Evolutionary conservation across 1,284 basidiomycete genomes (phyloP), one percentile per base, ranked within the genome.

Genomic region (Exsudoporus floridanus): DNA sequence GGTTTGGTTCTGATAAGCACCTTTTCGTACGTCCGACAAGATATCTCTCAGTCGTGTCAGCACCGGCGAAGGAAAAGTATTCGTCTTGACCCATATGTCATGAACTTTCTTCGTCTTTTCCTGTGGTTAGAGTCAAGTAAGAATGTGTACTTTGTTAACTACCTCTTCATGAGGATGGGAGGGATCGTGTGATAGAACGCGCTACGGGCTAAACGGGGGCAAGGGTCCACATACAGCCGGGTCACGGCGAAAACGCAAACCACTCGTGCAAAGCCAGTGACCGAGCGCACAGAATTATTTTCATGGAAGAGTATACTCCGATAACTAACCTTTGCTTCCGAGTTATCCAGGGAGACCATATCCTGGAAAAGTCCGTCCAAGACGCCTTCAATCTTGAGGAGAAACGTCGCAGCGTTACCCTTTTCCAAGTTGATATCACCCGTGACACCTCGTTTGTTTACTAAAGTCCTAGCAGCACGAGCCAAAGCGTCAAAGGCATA

Each of bases 21-120:
- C 90, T 90, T 90, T 83, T 78, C 74, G 77, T 66, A 74, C 74
- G 69, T 76, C 79, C 72, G 80, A 80, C 72, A 88, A 71, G 68
- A 86, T 73, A 69, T 83, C 80, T 70, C 76, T 74, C 70, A 92
- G 75, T 62, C 81, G 84, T 56, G 81, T 74, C 64, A 92, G 74
- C 60, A 89, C 80, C 60, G 77, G 67, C 60, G 84, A 67, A 53
- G 91, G 86, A 74, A 97, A 97, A 43, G 94, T 94, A 72, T 77
- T 82, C 56, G 84, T 83, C 73, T 93, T 94, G 66, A 80, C 81
- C 94, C 94, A 97, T 64, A 97, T 96, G 73, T 96, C 94, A 73
- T 94, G 81, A 65, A 97, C 85, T 75, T 96, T 97, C 78, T 88
- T 88, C 46, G 90, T 82, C 75, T 97, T 97, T 77, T 96, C 94